Evolutionary conservation across 371 early-diverging fungal species (phyloP), one percentile per base, ranked within the genome.

Genomic region (Globomyces sp.): DNA sequence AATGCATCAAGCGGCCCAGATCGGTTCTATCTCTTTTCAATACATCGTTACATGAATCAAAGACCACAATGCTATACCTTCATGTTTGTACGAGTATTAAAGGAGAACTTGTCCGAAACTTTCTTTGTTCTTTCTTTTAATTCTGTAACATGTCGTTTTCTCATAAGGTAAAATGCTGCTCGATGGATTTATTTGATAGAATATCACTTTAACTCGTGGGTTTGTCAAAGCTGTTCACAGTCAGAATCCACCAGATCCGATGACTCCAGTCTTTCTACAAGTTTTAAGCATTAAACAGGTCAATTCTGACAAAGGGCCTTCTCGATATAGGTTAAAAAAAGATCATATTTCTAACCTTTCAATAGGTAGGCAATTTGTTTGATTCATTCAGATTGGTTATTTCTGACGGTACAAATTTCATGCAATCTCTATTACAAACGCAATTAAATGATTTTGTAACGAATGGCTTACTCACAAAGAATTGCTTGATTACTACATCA

Each of bases 341-440:
- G 66, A 82, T 82, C 77, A 82, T 87, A 86, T 86, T 77, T 57
- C 69, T 67, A 58, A 62, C 63, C 36, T 5, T 41, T 5, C 45
- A 42, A 13, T 11, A 61, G 44, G 46, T 49, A 55, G 2, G 39
- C 55, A 42, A 36, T 11, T 51, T 39, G 46, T 10, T 45, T 24
- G 58, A 58, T 43, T 13, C 44, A 41, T 58, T 9, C 61, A 87
- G 89, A 74, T 70, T 86, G 34, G 80, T 91, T 9, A 69, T 91
- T 41, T 89, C 89, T 11, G 91, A 90, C 75, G 90, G 91, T 59
- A 68, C 55, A 10, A 63, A 83, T 70, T 83, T 77, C 42, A 82
- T 88, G 80, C 89, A 90, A 75, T 79, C 76, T 39, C 88, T 92
- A 87, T 79, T 92, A 52, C 81, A 83, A 34, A 82, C 83, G 0